Base-by-base conservation (phyloP, 768 basidiomycete genomes). In the Crassisporium funariophilum region DNA sequence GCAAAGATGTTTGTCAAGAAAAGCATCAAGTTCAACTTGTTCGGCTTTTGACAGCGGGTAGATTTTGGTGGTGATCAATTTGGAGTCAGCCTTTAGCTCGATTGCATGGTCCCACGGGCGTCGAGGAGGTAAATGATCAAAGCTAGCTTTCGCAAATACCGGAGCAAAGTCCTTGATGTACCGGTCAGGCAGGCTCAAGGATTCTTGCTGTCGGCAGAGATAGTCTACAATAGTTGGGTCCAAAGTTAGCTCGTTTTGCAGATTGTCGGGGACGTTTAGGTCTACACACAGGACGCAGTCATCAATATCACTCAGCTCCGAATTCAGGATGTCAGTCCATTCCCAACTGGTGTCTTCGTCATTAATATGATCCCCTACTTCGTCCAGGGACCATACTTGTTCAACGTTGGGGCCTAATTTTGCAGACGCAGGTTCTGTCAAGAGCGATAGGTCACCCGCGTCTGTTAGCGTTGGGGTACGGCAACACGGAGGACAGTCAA, bases 61-160 rank as follows among this genome's bases (percentile, higher is more conserved):
- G 10, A 58, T 33, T 19, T 60, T 56, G n/a, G 57, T 62, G 6
- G 57, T 50, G 0, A 60, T 55, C 0, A 65, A 64, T 5, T 52
- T 47, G 13, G 50, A 52, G 22, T 57, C 66, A 2, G 60, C 53
- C 13, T 62, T 60, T 3, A 72, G 51, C n/a, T 72, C 54, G 40
- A 74, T 73, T 5, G 54, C 52, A 17, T 64, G 57, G 42, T 76
- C 71, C 57, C 67, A 73, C 0, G 55, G 50, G 0, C 60, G 56
- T 8, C 33, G 15, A 6, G 46, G 47, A 5, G 54, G 54, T n/a
- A 58, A 29, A 35, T 46, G 19, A 11, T 58, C 55, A n/a, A 55
- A 61, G 2, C 38, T 17, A 6, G 40, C 17, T 33, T 50, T 42
- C 12, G 38, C 45, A 41, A 53, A 55, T 6, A 55, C 40, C 8